Evolutionary conservation across 2,329 filamentous ascomycete species (phyloP), one percentile per base, ranked within the genome.

Genomic region (Capronia epimyces): DNA sequence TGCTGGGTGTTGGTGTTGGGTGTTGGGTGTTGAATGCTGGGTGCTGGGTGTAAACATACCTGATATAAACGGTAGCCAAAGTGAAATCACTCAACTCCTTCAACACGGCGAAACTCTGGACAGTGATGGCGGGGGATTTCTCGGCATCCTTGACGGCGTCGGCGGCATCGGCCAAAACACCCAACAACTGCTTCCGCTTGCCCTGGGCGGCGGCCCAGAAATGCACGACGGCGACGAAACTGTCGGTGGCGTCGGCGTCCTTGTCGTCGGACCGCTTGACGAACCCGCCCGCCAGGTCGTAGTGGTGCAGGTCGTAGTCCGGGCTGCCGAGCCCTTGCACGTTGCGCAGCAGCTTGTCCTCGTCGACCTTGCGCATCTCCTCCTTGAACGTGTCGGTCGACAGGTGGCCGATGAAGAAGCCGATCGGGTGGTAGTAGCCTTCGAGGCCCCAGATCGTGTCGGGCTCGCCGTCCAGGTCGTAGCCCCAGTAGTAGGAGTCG

Each of bases 331-430:
- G 36, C 3, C 51, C 46, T 15, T 53, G 51, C 8, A 43, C 41
- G 24, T 42, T 20, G 7, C 51, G 51, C 3, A 53, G 46, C 7
- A 53, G 42, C 16, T 53, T 53, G 34, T 43, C 51, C 12, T 53
- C 51, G 16, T 53, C 51, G n/a, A 53, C 51, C 36, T 50, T 53
- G 6, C 24, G 24, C 51, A 74, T 36, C 62, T 74, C 51, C 10
- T 21, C n/a, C n/a, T 50, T 50, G 41, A 50, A 50, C 2, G 13
- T 16, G 20, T 50, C 41, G 24, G 22, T 29, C 7, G 46, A 25
- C 5, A 32, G 8, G 20, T 49, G 46, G 22, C 25, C 39, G 9
- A 49, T n/a, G 29, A 49, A 49, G 27, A 49, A 49, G 9, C 46
- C 46, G 3, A 43, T 32, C 8, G 46, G 3, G 18, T 49, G 46